phyloP scores from a whole-genome alignment of 148 eudicot species.

The Silene latifolia region DNA sequence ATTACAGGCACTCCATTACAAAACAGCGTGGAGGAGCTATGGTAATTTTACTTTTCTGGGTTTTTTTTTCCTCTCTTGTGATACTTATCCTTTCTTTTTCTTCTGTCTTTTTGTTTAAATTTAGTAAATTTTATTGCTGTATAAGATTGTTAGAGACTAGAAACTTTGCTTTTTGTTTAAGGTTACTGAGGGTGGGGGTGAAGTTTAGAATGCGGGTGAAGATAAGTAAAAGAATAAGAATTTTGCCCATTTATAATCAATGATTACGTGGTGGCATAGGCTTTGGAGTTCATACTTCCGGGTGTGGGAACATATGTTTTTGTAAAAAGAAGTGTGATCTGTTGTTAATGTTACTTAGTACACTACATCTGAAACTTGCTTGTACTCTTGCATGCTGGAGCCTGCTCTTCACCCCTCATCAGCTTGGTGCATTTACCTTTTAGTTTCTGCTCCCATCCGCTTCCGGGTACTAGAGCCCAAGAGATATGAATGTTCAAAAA shows the following conservation, averaged over 20 bases:
- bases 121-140: neutral
- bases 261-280: neutral
- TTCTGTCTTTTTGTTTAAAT: neutral
- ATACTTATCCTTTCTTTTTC: neutral
- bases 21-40: slow-evolving; percentile 95
- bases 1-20: slow-evolving; percentile 98
- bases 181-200: neutral
- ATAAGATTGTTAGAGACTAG: slow-evolving; percentile 2
- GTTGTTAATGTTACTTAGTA: neutral
- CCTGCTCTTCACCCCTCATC: neutral
- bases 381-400: neutral
- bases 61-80: neutral
- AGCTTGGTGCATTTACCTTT: neutral
- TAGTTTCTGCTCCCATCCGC: neutral
- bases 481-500: neutral
- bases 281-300: slow-evolving; percentile 3
- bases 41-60: slow-evolving; percentile 42
- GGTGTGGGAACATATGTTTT: neutral
- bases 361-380: neutral
- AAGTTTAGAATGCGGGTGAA: neutral
- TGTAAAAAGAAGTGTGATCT: neutral
- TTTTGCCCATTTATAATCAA: neutral
- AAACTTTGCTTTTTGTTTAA: neutral
- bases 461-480: neutral
- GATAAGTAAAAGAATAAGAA: neutral